phyloP scores from a whole-genome alignment of 2,329 filamentous ascomycete genomes.

The Elsinoe australis region DNA sequence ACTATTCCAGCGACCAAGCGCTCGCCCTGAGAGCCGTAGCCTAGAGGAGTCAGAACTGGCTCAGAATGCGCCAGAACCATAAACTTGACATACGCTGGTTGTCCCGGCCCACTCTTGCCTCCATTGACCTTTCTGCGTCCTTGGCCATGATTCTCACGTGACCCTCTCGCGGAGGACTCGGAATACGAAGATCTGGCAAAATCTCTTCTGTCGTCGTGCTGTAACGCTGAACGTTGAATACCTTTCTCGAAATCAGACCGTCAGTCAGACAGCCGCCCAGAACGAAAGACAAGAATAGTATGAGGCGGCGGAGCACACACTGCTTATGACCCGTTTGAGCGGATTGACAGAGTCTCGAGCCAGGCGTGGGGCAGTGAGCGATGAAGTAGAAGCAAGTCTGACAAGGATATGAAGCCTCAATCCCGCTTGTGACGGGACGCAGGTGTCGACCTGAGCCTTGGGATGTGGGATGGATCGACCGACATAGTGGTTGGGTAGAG shows the following conservation, averaged over 20 bases:
- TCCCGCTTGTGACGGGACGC: constrained; percentile 45
- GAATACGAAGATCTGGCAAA: background rate
- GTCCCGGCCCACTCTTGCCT: constrained; percentile 67
- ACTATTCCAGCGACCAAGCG: constrained; percentile 92
- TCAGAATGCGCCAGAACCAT: constrained; percentile 15
- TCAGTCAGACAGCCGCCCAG: constrained; percentile 4
- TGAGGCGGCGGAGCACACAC: background rate
- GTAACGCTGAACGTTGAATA: too few relatives aligned
- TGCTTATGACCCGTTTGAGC: background rate
- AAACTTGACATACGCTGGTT: constrained; percentile 58
- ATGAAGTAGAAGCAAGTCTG: constrained; percentile 16
- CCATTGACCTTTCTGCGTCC: constrained; percentile 39
- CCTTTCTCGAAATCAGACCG: too few relatives aligned
- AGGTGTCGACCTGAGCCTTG: constrained; percentile 39
- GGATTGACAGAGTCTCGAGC: constrained; percentile 19
- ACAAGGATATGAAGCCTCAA: constrained; percentile 32
- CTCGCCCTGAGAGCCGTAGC: constrained; percentile 86
- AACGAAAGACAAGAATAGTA: constrained; percentile 12
- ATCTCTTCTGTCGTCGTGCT: background rate
- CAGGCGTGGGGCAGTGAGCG: constrained; percentile 27
- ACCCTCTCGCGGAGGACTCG: background rate
- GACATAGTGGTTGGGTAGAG: constrained; percentile 13
- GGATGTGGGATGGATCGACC: constrained; percentile 29
- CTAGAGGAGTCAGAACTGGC: constrained; percentile 43
- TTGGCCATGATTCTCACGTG: constrained; percentile 36